A percentile compares a stretch with the other conserved stretches of the same genome.
phyloP scores from a whole-genome alignment of 805 yeast species.

The Wickerhamiella qilinensis region DNA sequence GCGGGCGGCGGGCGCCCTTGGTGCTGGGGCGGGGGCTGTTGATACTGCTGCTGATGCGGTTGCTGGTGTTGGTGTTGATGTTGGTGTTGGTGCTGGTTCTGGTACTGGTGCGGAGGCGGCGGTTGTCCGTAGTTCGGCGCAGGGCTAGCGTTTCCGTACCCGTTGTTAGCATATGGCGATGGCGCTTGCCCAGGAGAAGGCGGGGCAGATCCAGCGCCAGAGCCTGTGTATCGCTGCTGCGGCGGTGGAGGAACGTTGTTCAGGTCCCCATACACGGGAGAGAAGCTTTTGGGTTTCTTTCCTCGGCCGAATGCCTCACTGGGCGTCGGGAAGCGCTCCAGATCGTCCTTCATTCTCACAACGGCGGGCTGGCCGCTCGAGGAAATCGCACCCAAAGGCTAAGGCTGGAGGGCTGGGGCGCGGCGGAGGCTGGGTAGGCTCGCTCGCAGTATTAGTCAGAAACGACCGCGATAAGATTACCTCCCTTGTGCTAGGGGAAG shows the following conservation, averaged over 20 bases:
- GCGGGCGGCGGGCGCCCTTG: conserved; percentile 1
- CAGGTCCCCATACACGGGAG: conserved; percentile 9
- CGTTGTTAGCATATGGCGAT: no score
- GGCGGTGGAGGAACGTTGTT: conserved; percentile 12
- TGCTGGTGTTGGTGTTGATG: not conserved
- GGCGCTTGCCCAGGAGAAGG: no score
- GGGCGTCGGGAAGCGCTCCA: conserved; percentile 17
- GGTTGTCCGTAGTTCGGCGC: not conserved
- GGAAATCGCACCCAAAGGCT: no score
- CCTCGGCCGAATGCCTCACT: conserved; percentile 15
- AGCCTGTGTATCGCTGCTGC: conserved; percentile 9
- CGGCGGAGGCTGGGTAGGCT: no score
- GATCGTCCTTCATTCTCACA: conserved; percentile 15
- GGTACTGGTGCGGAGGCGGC: not conserved
- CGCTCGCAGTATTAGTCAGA: no score
- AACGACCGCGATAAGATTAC: no score
- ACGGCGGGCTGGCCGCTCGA: no score
- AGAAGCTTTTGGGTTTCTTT: conserved; percentile 3
- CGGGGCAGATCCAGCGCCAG: conserved; percentile 2
- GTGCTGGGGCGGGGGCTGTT: conserved; percentile 2
- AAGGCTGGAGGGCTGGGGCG: no score
- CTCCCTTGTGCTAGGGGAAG: no score
- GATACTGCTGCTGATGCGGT: not conserved
- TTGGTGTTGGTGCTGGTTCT: not conserved
- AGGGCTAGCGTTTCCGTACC: no score